Evolutionary conservation across 805 yeast species (phyloP).

Genomic region (Saccharomycopsis synnaedendra): DNA sequence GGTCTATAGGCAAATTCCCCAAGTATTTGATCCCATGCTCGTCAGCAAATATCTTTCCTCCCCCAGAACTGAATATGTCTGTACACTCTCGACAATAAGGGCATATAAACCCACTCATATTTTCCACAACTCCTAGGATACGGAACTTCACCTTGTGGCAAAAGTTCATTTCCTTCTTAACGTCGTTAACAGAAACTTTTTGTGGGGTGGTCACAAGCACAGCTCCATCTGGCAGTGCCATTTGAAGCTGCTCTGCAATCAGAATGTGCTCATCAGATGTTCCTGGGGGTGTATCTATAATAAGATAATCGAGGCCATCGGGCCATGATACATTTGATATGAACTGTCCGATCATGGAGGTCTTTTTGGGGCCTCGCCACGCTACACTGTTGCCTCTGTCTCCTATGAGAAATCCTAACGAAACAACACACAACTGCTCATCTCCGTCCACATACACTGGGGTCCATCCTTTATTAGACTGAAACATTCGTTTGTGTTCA

Average conservation of each 20-base stretch:
- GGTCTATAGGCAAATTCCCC: slow-evolving; percentile 91
- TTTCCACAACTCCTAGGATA: slow-evolving; percentile 82
- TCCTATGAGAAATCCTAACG: slow-evolving; percentile 76
- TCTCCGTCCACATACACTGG: slow-evolving; percentile 49
- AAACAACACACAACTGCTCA: slow-evolving; percentile 57
- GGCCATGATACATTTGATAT: slow-evolving; percentile 81
- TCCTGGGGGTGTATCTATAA: slow-evolving; percentile 97
- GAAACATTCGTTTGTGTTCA: slow-evolving; percentile 70
- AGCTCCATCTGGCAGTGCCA: slow-evolving; percentile 77
- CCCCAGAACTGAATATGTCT: slow-evolving; percentile 86
- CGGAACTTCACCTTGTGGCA: slow-evolving; percentile 76
- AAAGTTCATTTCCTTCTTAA: slow-evolving; percentile 84
- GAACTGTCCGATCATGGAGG: slow-evolving; percentile 95
- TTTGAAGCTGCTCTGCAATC: slow-evolving; percentile 78
- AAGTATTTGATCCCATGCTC: slow-evolving; percentile 53
- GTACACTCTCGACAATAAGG: slow-evolving; percentile 91
- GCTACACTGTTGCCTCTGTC: slow-evolving; percentile 86
- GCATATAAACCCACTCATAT: slow-evolving; percentile 94
- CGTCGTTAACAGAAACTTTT: slow-evolving; percentile 86
- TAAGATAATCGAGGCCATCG: slow-evolving; percentile 55
- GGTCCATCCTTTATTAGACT: slow-evolving; percentile 79
- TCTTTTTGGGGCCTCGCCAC: slow-evolving; percentile 98
- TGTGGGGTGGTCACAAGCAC: slow-evolving; percentile 96
- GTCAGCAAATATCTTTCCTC: slow-evolving; percentile 67
- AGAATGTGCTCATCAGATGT: slow-evolving; percentile 98